Evolutionary conservation across 2,329 filamentous ascomycete species (phyloP), one percentile per base, ranked within the genome.

Genomic region (Basipetospora chlamydospora): DNA sequence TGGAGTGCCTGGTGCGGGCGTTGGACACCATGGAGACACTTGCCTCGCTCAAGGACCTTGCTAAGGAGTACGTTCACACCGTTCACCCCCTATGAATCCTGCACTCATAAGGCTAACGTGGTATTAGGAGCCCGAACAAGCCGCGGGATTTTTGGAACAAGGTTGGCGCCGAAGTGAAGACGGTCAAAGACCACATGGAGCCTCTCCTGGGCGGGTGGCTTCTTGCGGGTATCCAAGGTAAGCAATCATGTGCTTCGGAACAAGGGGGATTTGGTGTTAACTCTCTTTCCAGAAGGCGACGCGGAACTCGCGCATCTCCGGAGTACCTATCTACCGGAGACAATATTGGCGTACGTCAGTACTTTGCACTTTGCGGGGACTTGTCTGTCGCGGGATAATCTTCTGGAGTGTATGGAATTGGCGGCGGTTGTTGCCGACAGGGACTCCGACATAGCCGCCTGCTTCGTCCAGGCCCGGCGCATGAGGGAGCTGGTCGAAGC

Each of bases 381-480:
- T 32, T 68, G 73, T 33, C 62, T 92, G 29, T 79, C 76, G 31
- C 76, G 85, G 29, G 82, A 88, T 40, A 72, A 80, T 44, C 66
- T 93, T 13, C 67, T 90, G 18, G 77, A 88, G 50, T 82, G 79
- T 48, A 88, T 98, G 81, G 83, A 94, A 41, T 64, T 98, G 12
- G 78, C 85, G 1, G 75, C 77, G 1, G 53, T 77, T 2, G 70
- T 94, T 35, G 84, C 88, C 2, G 75, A 80, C 39, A 73, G 77
- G 44, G 70, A 67, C 41, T 76, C 76, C 17, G 76, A 79, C 45
- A 57, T 88, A 28, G 73, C 78, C 2, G 57, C 63, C 17, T 68
- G 72, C 30, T 81, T 90, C 46, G 56, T 76, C 38, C 64, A 68
- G 38, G 68, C 73, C 3, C 67, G 68, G 22, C 71, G 80, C 32